Conservation (phyloP, 2,329 filamentous ascomycete genomes). For the Penicillium sp. region DNA sequence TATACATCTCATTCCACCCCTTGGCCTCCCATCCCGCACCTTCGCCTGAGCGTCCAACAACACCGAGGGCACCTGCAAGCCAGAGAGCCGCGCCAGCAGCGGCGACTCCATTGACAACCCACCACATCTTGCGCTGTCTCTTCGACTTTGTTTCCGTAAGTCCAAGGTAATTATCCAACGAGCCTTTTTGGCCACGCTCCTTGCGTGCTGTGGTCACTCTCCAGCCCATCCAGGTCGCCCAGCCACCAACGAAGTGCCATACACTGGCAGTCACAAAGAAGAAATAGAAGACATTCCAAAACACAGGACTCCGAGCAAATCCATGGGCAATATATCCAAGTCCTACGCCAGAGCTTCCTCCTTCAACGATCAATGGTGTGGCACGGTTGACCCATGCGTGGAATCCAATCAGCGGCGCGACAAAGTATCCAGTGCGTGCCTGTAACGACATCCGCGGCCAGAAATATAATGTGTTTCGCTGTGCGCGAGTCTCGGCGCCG, state of each 20-base stretch:
- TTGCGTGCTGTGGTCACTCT: conserved; percentile 40
- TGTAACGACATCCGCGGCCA: conserved; percentile 74
- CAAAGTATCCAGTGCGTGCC: conserved; percentile 68
- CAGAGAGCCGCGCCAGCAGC: conserved; percentile 63
- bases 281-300: conserved; percentile 68
- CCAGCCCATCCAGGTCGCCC: conserved; percentile 73
- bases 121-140: conserved; percentile 63
- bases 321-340: conserved; percentile 82
- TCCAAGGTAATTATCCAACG: conserved; percentile 33
- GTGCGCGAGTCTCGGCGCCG: conserved; percentile 62
- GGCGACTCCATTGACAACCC: conserved; percentile 66
- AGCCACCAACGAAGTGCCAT: conserved; percentile 80
- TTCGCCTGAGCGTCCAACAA: conserved; percentile 70
- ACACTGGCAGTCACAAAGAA: conserved; percentile 65
- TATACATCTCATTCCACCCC: conserved; percentile 74
- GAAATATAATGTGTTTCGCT: conserved; percentile 45
- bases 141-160: conserved; percentile 51
- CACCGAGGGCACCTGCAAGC: conserved; percentile 75
- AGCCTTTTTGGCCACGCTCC: conserved; percentile 28
- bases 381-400: conserved; percentile 75
- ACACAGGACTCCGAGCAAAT: conserved; percentile 67
- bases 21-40: conserved; percentile 75
- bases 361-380: conserved; percentile 72
- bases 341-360: conserved; percentile 81
- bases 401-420: conserved; percentile 63